These are phyloP conservation scores for Talaromyces marneffei DNA, from an alignment of 2,329 filamentous ascomycete genomes.

Conservation along the genomic window DNA sequence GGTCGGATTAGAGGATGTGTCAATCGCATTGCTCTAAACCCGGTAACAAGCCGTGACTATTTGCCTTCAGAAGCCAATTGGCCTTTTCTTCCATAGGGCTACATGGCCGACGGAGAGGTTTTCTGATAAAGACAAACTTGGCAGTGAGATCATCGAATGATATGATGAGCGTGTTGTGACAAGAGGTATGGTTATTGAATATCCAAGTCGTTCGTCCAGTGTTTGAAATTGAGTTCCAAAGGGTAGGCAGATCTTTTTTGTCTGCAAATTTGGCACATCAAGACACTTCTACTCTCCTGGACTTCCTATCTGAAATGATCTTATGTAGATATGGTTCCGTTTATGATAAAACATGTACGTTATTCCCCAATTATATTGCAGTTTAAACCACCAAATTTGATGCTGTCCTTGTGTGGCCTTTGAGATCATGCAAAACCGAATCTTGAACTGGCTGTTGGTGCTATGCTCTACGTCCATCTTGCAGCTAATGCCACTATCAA, in stretches of 20 bases:
- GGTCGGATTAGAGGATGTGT: background rate
- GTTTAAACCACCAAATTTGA: background rate
- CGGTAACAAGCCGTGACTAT: background rate
- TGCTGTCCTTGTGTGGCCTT: background rate
- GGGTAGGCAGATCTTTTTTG: no score
- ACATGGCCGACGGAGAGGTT: background rate
- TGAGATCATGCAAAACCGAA: background rate
- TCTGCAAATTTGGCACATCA: no score
- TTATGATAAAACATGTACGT: background rate
- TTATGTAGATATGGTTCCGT: background rate
- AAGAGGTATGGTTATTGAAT: no score
- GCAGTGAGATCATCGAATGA: no score
- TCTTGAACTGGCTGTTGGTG: no score
- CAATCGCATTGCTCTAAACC: background rate
- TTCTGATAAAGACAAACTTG: no score
- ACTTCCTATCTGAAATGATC: background rate
- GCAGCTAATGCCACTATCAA: background rate
- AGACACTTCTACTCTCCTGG: background rate
- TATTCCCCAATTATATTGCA: background rate
- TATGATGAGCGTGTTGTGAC: no score
- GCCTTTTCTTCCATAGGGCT: background rate
- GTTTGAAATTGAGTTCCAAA: no score
- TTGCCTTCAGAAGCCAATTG: background rate
- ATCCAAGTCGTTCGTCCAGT: no score
- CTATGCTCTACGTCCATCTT: background rate